Base-by-base conservation (phyloP, 1,284 basidiomycete genomes). In the Microbotryum lychnidis-dioicae region DNA sequence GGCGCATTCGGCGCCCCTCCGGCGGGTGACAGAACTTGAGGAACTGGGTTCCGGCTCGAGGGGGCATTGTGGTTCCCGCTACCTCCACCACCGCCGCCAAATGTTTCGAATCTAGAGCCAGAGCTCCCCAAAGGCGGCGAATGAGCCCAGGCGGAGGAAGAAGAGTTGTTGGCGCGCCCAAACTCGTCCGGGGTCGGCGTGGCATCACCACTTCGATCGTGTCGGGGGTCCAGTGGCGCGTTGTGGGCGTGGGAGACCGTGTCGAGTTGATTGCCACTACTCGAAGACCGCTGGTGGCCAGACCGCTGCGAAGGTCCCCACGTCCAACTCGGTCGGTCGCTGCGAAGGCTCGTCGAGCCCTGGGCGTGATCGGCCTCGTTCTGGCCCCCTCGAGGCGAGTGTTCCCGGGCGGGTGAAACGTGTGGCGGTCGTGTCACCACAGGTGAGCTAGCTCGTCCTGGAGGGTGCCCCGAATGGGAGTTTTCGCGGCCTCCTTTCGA, bases 311-410 rank as follows among this genome's bases (percentile, higher is more conserved):
- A 46, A 27, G 62, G 58, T 6, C 60, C 50, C 52, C 56, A 58
- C 33, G 56, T 50, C 63, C 63, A 62, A 2, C 14, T 20, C 42
- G 63, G 63, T 20, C 57, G 33, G 9, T 62, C 63, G 50, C 63
- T 58, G 25, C 60, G 50, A 50, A 64, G 27, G 49, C 37, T n/a
- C 47, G 50, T 42, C 44, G 48, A 27, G 1, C 37, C 9, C 21
- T 51, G 48, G 23, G 61, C 64, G 21, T 62, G 60, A 29, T 65
- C 64, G n/a, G 54, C 63, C 4, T 49, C n/a, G 45, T 53, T 50
- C 18, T 29, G 50, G 2, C 27, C 48, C 4, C 29, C 31, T 29
- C n/a, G 21, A n/a, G 56, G 49, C 48, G 44, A 18, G 25, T 44
- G 18, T 18, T n/a, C 27, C 27, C n/a, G n/a, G 9, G 44, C 21